Evolutionary conservation across 2,329 filamentous ascomycete genomes (phyloP), one percentile per base, ranked within the genome.

Genomic region (Alternaria infectoria): DNA sequence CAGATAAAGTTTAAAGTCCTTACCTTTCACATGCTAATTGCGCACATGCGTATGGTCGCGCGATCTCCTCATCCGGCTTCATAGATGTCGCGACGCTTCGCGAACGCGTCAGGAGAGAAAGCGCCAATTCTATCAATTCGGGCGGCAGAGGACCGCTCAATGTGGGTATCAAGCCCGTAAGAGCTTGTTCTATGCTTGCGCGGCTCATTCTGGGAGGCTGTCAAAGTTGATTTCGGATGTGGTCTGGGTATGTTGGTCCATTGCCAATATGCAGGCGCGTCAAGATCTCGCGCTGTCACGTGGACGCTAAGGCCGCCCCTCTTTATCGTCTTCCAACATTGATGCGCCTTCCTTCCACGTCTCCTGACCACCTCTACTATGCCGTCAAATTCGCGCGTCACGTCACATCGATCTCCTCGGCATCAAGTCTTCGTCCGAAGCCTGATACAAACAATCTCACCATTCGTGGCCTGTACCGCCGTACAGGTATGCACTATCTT

Each of bases 1-100:
- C n/a, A n/a, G n/a, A n/a, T n/a, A n/a, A n/a, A n/a, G n/a, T n/a
- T n/a, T n/a, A n/a, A n/a, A n/a, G n/a, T n/a, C n/a, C n/a, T n/a
- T n/a, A 92, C 91, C 92, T 88, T 71, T 95, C 93, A 76, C 94
- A 98, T 19, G 96, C 96, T 64, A 99, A 52, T 62, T 80, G 77
- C 10, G 77, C 76, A 59, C 77, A 80, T 54, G 77, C 76, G 59
- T 80, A 80, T 43, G 77, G 75, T 6, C 77, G 71, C 21, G 73
- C 77, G 19, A 80, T 79, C 63, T 79, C 77, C 51, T 80, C 77
- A 28, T 80, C 77, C 0, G 73, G 64, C 59, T 78, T 80, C 44
- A 80, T 64, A 5, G 74, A 78, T 87, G 80, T 97, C 10, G 77
- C 76, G 40, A 76, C 72, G 59, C 74, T 78, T n/a, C 74, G 74